Conservation (phyloP, 2,329 filamentous ascomycete species). For the Fusarium sp. region DNA sequence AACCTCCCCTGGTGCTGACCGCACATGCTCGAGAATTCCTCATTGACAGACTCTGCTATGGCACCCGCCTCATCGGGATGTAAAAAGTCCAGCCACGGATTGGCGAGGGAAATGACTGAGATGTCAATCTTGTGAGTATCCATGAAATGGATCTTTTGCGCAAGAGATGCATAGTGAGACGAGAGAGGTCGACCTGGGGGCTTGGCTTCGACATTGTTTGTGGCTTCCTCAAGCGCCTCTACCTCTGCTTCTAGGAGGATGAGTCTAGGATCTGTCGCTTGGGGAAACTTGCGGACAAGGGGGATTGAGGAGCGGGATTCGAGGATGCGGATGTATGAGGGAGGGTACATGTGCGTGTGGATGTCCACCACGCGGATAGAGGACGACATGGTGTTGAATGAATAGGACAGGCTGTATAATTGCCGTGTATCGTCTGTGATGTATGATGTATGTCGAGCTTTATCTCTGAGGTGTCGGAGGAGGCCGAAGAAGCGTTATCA, state of each 20-base stretch:
- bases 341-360: conserved; percentile 78
- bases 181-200: conserved; percentile 85
- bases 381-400: conserved; percentile 48
- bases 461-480: neutral
- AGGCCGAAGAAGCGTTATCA: neutral
- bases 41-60: conserved; percentile 77
- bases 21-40: conserved; percentile 82
- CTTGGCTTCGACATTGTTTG: conserved; percentile 65
- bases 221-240: conserved; percentile 60
- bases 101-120: conserved; percentile 89
- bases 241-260: conserved; percentile 70
- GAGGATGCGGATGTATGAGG: conserved; percentile 71
- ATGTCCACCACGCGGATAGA: conserved; percentile 68
- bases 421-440: neutral
- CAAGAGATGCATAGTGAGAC: conserved; percentile 83
- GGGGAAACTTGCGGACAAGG: conserved; percentile 75
- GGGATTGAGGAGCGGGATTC: conserved; percentile 72
- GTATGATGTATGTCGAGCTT: neutral
- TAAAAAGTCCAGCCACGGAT: conserved; percentile 94
- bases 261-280: conserved; percentile 68
- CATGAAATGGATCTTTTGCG: conserved; percentile 89
- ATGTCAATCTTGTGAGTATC: conserved; percentile 82
- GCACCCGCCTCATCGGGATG: conserved; percentile 67
- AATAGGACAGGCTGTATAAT: neutral
- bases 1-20: conserved; percentile 72